Percentiles rank a stretch among this genome's conserved stretches.
phyloP scores from a whole-genome alignment of 108 stramenopile species.

The Skeletonema tropicum region DNA sequence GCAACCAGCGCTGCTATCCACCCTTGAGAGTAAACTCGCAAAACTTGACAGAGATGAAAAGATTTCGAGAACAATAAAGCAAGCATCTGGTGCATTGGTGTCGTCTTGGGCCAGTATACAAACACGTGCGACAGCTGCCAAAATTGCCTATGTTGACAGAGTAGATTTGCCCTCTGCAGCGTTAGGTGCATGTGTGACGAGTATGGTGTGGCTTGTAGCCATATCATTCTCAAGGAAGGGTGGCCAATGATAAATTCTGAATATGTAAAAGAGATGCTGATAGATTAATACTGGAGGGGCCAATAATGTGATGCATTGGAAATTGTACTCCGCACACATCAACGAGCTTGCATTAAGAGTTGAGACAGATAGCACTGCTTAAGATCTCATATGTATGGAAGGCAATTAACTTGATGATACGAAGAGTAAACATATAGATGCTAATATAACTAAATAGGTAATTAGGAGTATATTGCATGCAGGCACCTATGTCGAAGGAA shows the following conservation, averaged over 20 bases:
- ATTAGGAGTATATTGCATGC: too few species aligned
- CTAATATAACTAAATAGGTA: too few species aligned
- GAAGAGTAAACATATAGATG: too few species aligned
- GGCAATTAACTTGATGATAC: too few species aligned
- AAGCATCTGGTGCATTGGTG: background rate
- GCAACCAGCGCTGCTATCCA: background rate
- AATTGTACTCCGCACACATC: too few species aligned
- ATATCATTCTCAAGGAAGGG: slow-evolving; percentile 8
- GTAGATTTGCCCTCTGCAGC: slow-evolving; percentile 23
- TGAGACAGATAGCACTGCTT: too few species aligned
- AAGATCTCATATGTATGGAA: too few species aligned
- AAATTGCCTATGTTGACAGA: background rate
- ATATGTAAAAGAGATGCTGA: too few species aligned
- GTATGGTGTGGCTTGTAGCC: slow-evolving; percentile 20
- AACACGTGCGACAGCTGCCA: background rate
- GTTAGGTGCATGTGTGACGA: slow-evolving; percentile 21
- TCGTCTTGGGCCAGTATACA: background rate
- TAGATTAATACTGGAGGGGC: too few species aligned
- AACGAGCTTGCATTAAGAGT: too few species aligned
- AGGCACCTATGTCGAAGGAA: too few species aligned
- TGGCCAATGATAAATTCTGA: background rate
- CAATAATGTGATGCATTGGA: too few species aligned
- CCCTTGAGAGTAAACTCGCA: background rate
- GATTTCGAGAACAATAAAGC: background rate
- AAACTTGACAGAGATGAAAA: background rate